Base-by-base conservation (phyloP, 768 basidiomycete species). In the Tubosaeta brunneosetosa region DNA sequence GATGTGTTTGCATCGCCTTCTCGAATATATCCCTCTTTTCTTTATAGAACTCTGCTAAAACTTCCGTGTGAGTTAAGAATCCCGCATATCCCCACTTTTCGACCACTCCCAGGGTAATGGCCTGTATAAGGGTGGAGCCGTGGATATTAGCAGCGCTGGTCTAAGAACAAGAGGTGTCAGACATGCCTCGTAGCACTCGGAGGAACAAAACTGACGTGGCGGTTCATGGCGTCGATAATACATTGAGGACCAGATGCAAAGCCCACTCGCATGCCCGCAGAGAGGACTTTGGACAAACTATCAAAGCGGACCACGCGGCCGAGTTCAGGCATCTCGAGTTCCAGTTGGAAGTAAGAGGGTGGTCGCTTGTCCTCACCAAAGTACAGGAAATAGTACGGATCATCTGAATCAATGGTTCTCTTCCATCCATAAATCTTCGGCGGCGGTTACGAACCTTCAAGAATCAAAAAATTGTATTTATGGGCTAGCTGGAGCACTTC, bases 221-320 rank as follows among this genome's bases (percentile, higher is more conserved):
- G 69, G 65, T 93, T 84, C 46, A 94, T 86, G 1, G 81, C 81
- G 42, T 81, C 72, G 16, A 91, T 64, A 32, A 97, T 71, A 11
- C 74, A 67, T 44, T 76, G 76, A 13, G 94, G 91, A 9, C 88
- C 92, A 9, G 86, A 83, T 3, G 81, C 83, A 63, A 88, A 93
- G 6, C 92, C 93, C 55, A 94, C 76, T 17, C 90, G 82, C 62
- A 91, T 81, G 16, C 90, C 88, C n/a, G 84, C 78, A 14, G 84
- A 84, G 19, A 85, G 74, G 38, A 94, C 74, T 73, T 97, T 97
- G 48, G 88, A 91, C 49, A 95, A 75, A 62, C 88, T 91, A 65
- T 97, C 94, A 66, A 95, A 92, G 41, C 94, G 82, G n/a, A 95
- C 60, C 32, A 95, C 91, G 12, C 85, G 81, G 3, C 94, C 94